Conservation (phyloP, 768 basidiomycete genomes). For the Neoboletus brunneissimus region DNA sequence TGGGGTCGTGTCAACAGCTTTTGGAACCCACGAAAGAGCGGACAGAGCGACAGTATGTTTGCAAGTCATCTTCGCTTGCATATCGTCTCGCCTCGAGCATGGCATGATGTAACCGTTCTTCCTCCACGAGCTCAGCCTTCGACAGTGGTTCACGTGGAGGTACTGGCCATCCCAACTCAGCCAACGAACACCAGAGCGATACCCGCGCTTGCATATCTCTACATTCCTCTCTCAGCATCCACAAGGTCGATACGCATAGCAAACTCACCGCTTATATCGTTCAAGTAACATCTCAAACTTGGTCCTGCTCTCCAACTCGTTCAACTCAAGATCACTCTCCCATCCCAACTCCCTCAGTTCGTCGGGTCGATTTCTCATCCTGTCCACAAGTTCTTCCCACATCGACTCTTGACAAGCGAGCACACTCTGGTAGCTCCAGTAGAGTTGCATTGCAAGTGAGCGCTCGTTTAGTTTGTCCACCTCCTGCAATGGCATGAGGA, state of each 20-base stretch:
- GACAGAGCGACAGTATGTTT: slow-evolving; percentile 55
- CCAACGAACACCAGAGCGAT: slow-evolving; percentile 62
- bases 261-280: slow-evolving; percentile 51
- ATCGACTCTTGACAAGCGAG: slow-evolving; percentile 69
- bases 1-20: slow-evolving; percentile 15
- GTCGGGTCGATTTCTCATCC: slow-evolving; percentile 53
- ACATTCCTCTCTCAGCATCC: slow-evolving; percentile 1
- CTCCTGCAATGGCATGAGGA: slow-evolving; percentile 41
- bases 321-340: slow-evolving; percentile 65
- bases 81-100: slow-evolving; percentile 56
- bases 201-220: slow-evolving; percentile 69
- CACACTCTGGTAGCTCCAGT: slow-evolving; percentile 58
- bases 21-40: slow-evolving; percentile 64
- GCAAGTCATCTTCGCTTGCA: slow-evolving; percentile 51
- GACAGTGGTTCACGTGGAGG: slow-evolving; percentile 61
- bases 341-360: slow-evolving; percentile 61
- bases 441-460: slow-evolving; percentile 69
- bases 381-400: slow-evolving; percentile 71
- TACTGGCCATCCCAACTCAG: slow-evolving; percentile 54
- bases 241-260: not conserved
- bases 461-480: slow-evolving; percentile 51
- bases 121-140: slow-evolving; percentile 68
- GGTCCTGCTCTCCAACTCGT: slow-evolving; percentile 51
- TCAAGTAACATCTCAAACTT: slow-evolving; percentile 61
- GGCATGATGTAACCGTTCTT: slow-evolving; percentile 57